These are phyloP conservation scores for Heritiera littoralis DNA, from an alignment of 345 rosid species.

Conservation along the genomic window DNA sequence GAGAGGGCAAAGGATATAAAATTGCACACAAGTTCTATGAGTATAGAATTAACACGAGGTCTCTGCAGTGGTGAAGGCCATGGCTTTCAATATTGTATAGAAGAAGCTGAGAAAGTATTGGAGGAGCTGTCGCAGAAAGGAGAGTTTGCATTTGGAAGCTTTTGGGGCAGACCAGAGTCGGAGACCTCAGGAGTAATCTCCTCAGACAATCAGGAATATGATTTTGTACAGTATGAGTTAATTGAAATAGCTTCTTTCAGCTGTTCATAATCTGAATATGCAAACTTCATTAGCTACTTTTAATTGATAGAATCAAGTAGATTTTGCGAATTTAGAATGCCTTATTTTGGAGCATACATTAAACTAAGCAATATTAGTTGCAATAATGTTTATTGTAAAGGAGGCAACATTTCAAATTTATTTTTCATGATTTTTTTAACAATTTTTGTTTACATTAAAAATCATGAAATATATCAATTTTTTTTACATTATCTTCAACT, in stretches of 20 bases:
- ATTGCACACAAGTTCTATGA: conserved; percentile 25
- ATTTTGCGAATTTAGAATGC: too few relatives aligned
- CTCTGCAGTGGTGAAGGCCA: conserved; percentile 1
- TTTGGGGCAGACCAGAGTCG: conserved; percentile 58
- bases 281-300: too few relatives aligned
- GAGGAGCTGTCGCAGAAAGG: conserved; percentile 58
- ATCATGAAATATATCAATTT: too few relatives aligned
- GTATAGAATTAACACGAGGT: conserved; percentile 31
- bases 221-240: conserved; percentile 33
- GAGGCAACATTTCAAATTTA: too few relatives aligned
- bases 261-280: neutral
- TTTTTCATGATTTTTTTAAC: too few relatives aligned
- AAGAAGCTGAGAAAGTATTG: conserved; percentile 60
- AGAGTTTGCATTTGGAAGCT: conserved; percentile 87
- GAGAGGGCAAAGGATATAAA: conserved; percentile 16
- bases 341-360: too few relatives aligned
- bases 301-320: too few relatives aligned
- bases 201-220: conserved; percentile 27
- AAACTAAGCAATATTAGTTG: too few relatives aligned
- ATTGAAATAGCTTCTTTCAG: neutral
- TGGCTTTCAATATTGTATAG: conserved; percentile 40
- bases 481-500: too few relatives aligned
- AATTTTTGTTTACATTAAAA: too few relatives aligned
- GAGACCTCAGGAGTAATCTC: conserved; percentile 19
- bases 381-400: too few relatives aligned